These are phyloP conservation scores for Cryptosporidium parvum DNA, from an alignment of 169 alveolate genomes.

Conservation along the genomic window DNA sequence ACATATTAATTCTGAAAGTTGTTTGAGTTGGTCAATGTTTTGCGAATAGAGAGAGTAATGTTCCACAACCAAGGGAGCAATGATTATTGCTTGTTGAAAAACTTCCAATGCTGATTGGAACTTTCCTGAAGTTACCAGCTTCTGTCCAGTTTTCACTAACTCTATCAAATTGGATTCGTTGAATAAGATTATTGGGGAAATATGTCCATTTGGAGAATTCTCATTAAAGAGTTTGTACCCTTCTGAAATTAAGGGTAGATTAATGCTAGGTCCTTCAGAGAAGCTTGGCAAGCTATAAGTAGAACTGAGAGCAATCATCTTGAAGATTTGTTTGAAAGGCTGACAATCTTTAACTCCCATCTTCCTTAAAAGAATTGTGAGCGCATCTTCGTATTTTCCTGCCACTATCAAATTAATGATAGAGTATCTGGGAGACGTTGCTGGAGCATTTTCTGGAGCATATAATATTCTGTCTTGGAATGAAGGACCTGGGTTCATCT, in stretches of 20 bases:
- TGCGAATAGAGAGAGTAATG: constrained; percentile 30
- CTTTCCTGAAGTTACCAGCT: constrained; percentile 79
- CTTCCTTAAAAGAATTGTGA: constrained; percentile 26
- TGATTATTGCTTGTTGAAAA: constrained; percentile 76
- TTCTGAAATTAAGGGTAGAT: constrained; percentile 39
- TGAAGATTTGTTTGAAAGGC: constrained; percentile 49
- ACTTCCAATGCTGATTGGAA: constrained; percentile 74
- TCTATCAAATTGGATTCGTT: constrained; percentile 70
- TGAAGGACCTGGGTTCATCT: constrained; percentile 1
- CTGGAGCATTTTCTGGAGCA: constrained; percentile 39
- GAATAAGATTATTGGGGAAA: constrained; percentile 42
- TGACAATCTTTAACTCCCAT: constrained; percentile 39
- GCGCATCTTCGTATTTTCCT: constrained; percentile 57
- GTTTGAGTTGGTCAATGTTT: constrained; percentile 36
- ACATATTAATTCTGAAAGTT: constrained; percentile 15
- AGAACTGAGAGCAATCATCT: constrained; percentile 53
- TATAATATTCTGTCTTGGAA: constrained; percentile 39
- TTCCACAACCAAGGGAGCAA: constrained; percentile 51
- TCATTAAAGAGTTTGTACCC: constrained; percentile 22
- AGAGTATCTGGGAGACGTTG: constrained; percentile 55
- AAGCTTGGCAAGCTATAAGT: constrained; percentile 56
- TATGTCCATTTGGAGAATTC: constrained; percentile 74
- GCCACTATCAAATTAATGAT: constrained; percentile 35
- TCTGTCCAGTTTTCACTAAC: constrained; percentile 79
- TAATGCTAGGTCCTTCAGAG: constrained; percentile 19